Evolutionary conservation across 306 rosid species (phyloP).

Genomic region (Cucumis hystrix): DNA sequence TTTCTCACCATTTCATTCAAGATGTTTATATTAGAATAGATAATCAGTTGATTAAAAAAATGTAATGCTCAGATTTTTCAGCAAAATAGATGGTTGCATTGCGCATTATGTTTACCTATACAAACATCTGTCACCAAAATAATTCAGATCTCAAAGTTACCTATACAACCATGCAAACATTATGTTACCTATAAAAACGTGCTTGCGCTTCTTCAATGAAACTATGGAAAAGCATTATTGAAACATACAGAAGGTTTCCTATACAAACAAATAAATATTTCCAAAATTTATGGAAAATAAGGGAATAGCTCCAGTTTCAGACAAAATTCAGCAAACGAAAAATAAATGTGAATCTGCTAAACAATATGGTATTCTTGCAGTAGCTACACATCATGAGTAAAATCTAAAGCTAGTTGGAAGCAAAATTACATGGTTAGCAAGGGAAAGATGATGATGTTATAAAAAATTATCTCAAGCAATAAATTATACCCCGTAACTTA

Average conservation of each 20-base stretch:
- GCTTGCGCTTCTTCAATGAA: neutral
- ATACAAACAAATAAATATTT: neutral
- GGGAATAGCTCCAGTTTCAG: neutral
- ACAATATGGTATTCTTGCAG: neutral
- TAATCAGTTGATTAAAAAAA: neutral
- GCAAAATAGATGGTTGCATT: neutral
- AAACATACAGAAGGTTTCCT: neutral
- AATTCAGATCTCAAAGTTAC: neutral
- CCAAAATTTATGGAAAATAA: neutral
- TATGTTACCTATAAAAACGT: too few species aligned
- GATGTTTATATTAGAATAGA: neutral
- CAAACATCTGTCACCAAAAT: neutral
- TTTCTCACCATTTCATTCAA: neutral
- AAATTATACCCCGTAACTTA: neutral
- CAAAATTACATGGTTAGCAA: neutral
- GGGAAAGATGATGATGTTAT: neutral
- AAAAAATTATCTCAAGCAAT: neutral
- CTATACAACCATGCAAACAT: too few species aligned
- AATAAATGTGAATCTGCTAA: neutral
- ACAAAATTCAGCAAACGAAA: neutral
- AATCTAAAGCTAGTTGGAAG: neutral
- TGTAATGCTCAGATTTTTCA: neutral
- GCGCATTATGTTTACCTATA: neutral
- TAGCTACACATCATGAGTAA: neutral
- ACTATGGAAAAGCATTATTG: neutral